A percentile compares a stretch with the other conserved stretches of the same genome.
These are phyloP conservation scores for Alternaria brassicae DNA, from an alignment of 2,329 filamentous ascomycete genomes.

Conservation along the genomic window DNA sequence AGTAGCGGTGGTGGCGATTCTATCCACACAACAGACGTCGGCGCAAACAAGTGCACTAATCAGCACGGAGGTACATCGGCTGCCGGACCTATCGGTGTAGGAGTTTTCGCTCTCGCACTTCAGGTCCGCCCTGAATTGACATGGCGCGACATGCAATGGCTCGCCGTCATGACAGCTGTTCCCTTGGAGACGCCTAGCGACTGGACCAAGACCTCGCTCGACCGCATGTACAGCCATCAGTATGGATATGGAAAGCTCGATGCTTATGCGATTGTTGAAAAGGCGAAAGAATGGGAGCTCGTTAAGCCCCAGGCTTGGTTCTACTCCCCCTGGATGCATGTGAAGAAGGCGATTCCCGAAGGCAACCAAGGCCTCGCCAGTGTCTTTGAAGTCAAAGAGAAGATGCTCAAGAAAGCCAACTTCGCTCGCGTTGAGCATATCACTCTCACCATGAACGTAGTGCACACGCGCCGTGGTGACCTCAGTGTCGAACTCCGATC, in stretches of 20 bases:
- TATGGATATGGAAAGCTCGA: slow-evolving; percentile 97
- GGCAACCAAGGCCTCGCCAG: slow-evolving; percentile 80
- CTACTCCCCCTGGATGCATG: slow-evolving; percentile 91
- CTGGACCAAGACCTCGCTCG: slow-evolving; percentile 82
- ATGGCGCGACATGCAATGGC: slow-evolving; percentile 94
- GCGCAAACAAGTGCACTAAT: slow-evolving; percentile 76
- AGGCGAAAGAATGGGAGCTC: slow-evolving; percentile 81
- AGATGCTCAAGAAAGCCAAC: slow-evolving; percentile 83
- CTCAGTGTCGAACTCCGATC: slow-evolving; percentile 90
- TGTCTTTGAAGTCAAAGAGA: slow-evolving; percentile 79
- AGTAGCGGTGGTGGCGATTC: slow-evolving; percentile 88
- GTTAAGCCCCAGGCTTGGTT: slow-evolving; percentile 97
- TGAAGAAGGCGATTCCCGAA: slow-evolving; percentile 85
- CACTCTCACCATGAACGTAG: slow-evolving; percentile 95
- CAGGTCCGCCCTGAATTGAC: slow-evolving; percentile 83
- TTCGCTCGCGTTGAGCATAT: slow-evolving; percentile 90
- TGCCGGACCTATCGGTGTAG: slow-evolving; percentile 89
- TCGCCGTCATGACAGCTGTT: slow-evolving; percentile 83
- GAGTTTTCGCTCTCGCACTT: slow-evolving; percentile 87
- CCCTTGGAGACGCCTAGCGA: slow-evolving; percentile 78
- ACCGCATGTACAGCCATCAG: slow-evolving; percentile 89
- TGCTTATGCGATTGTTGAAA: slow-evolving; percentile 82
- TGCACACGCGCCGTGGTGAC: slow-evolving; percentile 86
- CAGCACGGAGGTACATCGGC: slow-evolving; percentile 95
- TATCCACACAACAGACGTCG: slow-evolving; percentile 97